Evolutionary conservation across 441 rosid species (phyloP), one percentile per base, ranked within the genome.

Genomic region (Populus hybrid): DNA sequence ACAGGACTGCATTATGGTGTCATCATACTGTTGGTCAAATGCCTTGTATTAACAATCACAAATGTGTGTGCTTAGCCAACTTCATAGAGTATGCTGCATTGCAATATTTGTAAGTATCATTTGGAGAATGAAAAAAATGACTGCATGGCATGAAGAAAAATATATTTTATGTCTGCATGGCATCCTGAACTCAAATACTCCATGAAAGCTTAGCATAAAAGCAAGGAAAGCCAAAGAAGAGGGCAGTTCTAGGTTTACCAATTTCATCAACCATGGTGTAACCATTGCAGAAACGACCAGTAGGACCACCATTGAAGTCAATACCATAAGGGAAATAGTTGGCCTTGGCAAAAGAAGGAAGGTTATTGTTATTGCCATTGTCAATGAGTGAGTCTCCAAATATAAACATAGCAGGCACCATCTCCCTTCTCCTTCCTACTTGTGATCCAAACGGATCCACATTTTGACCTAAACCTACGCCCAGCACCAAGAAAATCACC

Each of bases 271-370:
- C 98, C 93, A 95, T 93, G 81, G 99, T 95, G 82, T 86, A 88
- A 6, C 99, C 99, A 78, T 95, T 95, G 77, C 90, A 93, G 85
- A 95, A 95, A 36, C 99, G 97, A 71, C 99, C 99, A 24, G 98
- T 92, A 2, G 99, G 97, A 24, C 99, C 98, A 3, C 93, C 94
- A 73, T 84, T 89, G 88, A 95, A 95, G 78, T 95, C 99, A 53
- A 93, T 95, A 24, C 99, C 98, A 70, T 93, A 95, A 74, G 97
- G 99, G 50, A 83, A 89, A 78, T 93, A 95, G 78, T 93, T 92
- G 50, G 99, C 99, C 85, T 91, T 95, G 59, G 98, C 98, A 28
- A 95, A 75, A 9, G 98, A 91, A 79, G 97, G 80, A 36, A 93
- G 91, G 83, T 91, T 84, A 46, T 93, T 93, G 77, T 93, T 93